Base-by-base conservation (phyloP, 768 basidiomycete genomes). In the Thelephora ganbajun region DNA sequence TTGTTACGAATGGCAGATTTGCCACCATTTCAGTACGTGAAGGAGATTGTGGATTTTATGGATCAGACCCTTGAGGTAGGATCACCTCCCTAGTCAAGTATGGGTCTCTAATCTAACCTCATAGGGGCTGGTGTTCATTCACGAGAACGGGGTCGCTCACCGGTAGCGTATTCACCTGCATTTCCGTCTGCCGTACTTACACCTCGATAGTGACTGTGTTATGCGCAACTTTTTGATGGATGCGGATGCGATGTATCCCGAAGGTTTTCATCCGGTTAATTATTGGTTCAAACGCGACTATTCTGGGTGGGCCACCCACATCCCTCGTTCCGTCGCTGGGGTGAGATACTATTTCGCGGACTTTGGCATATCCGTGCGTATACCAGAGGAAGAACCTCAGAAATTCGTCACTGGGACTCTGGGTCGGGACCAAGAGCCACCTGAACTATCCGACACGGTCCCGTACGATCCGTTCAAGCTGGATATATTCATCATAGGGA, bases 401-500 rank as follows among this genome's bases (percentile, higher is more conserved):
- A 49, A 45, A n/a, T 35, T 50, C 0, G 53, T 56, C 1, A 42
- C 51, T 0, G 56, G 57, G 1, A 37, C 47, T 2, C 3, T 30
- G 1, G 43, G 55, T 0, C 53, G 57, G 1, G 56, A 58, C 30
- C 45, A 44, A 11, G 44, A 51, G 2, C 54, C 57, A 0, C 61
- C 62, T 0, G 62, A 63, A 23, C 53, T 64, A 5, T 49, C 42
- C 5, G 34, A 36, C 1, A 48, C 45, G 1, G 33, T 48, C 2
- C 58, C 62, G 0, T 61, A 59, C 14, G 57, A 65, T 30, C 57
- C 61, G 0, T 65, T 59, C 52, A 62, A 59, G 43, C 20, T 59
- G 1, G 63, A 65, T 19, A 46, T 65, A 0, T 61, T 54, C 46
- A 58, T 55, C 0, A 53, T 62, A 1, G 63, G 61, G 2, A 50